Conservation (phyloP, 805 yeast genomes). For the Kodamaea sagamina region DNA sequence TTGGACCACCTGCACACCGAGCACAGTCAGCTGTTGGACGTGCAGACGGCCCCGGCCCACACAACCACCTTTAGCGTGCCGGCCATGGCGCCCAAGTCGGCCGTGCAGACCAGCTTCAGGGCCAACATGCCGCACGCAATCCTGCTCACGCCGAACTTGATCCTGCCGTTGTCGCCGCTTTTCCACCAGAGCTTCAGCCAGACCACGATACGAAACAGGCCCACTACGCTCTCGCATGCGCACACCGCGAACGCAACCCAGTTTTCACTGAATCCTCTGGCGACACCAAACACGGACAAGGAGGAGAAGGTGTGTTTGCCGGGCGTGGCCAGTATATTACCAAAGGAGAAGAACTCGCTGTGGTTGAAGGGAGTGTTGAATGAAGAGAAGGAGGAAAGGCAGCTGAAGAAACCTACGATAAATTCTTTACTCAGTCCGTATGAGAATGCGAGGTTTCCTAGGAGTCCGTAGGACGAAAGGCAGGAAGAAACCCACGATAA, state of each 20-base stretch:
- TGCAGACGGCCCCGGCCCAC: slow-evolving; percentile 19
- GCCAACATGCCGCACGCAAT: slow-evolving; percentile 1
- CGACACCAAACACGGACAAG: not conserved
- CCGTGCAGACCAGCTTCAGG: slow-evolving; percentile 6
- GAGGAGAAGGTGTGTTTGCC: slow-evolving; percentile 4
- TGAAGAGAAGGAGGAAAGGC: not conserved
- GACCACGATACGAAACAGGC: slow-evolving; percentile 13
- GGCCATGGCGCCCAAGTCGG: slow-evolving; percentile 4
- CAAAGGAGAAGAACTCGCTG: slow-evolving; percentile 7
- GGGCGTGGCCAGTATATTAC: slow-evolving; percentile 3
- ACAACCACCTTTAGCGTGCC: slow-evolving; percentile 16
- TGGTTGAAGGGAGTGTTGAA: slow-evolving; percentile 13
- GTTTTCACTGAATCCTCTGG: not conserved
- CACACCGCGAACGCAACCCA: slow-evolving; percentile 2
- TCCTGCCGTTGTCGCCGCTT: slow-evolving; percentile 42
- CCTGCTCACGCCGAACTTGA: slow-evolving; percentile 32
- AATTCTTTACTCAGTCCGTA: slow-evolving; percentile 33
- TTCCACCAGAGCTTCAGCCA: slow-evolving; percentile 40
- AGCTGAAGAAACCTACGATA: slow-evolving; percentile 32
- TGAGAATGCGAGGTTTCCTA: slow-evolving; percentile 8
- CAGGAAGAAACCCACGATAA: slow-evolving; percentile 32
- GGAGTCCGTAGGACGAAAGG: slow-evolving; percentile 1
- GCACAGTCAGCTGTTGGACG: slow-evolving; percentile 15
- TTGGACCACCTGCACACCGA: slow-evolving; percentile 35
- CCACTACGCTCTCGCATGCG: slow-evolving; percentile 2